phyloP scores from a whole-genome alignment of 495 filamentous ascomycete species.

The Cercophora newfieldiana region DNA sequence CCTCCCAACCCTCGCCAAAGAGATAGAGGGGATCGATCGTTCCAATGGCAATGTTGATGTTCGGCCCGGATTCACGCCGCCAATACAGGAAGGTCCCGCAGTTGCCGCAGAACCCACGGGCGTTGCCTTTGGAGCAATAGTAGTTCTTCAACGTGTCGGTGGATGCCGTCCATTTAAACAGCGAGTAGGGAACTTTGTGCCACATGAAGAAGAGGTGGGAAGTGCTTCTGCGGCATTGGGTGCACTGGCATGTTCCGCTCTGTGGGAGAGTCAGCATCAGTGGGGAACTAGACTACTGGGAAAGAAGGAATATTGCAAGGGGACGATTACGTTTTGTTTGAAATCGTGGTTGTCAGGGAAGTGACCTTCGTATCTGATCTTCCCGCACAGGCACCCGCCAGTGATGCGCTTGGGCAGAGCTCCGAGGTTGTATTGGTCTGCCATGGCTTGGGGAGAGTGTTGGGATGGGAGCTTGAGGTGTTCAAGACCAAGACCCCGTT shows the following conservation, averaged over 20 bases:
- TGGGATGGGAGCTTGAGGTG: not conserved
- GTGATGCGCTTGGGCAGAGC: conserved; percentile 33
- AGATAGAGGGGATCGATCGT: conserved; percentile 35
- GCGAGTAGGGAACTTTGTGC: conserved; percentile 20
- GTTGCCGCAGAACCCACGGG: conserved; percentile 34
- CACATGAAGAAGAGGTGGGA: conserved; percentile 35
- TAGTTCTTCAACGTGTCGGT: conserved; percentile 27
- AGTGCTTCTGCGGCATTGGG: conserved; percentile 38
- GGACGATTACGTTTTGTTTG: conserved; percentile 26
- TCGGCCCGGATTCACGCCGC: conserved; percentile 21
- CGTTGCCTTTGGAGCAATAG: conserved; percentile 22
- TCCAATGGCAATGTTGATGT: conserved; percentile 31
- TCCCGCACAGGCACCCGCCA: conserved; percentile 38
- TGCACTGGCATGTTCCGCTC: conserved; percentile 40
- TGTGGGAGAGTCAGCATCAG: conserved; percentile 13
- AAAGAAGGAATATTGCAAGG: not conserved
- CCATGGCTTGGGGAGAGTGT: too few species aligned
- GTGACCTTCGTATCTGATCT: conserved; percentile 29
- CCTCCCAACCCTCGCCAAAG: conserved; percentile 28
- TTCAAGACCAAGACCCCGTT: not conserved
- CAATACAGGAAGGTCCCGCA: conserved; percentile 40
- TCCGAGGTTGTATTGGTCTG: conserved; percentile 13
- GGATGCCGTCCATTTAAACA: conserved; percentile 28
- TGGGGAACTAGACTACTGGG: not conserved
- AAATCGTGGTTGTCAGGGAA: conserved; percentile 35